Evolutionary conservation across 495 filamentous ascomycete species (phyloP).

Genomic region (Neurospora sp.): DNA sequence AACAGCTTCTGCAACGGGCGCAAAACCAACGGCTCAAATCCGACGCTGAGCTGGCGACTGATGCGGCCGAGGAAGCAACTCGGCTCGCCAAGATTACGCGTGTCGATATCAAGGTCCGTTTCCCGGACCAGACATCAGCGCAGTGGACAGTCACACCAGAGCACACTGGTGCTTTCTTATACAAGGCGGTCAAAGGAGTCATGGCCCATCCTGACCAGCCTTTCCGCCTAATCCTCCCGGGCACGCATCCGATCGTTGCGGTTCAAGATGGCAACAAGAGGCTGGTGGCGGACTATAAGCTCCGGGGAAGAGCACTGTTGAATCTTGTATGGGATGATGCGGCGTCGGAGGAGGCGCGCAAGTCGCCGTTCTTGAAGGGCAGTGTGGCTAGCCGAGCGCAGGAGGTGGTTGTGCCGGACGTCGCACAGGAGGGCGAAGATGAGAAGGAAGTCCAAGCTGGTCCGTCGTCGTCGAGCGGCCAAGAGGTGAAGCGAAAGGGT

Average conservation of each 20-base stretch:
- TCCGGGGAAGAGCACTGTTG: constrained; percentile 60
- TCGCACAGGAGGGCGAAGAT: constrained; percentile 33
- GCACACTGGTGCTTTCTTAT: constrained; percentile 55
- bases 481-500: constrained; percentile 32
- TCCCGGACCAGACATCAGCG: constrained; percentile 71
- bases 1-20: constrained; percentile 49
- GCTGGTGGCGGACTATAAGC: constrained; percentile 62
- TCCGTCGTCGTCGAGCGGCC: constrained; percentile 21
- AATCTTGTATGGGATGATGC: constrained; percentile 67
- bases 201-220: constrained; percentile 36
- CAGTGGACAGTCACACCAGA: constrained; percentile 50
- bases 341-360: constrained; percentile 36
- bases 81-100: constrained; percentile 52
- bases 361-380: constrained; percentile 50
- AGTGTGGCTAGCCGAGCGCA: constrained; percentile 58
- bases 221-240: constrained; percentile 39
- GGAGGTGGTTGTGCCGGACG: constrained; percentile 44
- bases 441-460: constrained; percentile 21
- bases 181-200: constrained; percentile 50
- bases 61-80: constrained; percentile 47
- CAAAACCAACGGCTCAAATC: constrained; percentile 61
- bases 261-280: constrained; percentile 28
- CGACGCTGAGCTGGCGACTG: constrained; percentile 53
- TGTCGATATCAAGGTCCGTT: constrained; percentile 71
- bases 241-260: constrained; percentile 9